Percentiles rank a stretch among this genome's conserved stretches.
Conservation (phyloP, 345 rosid species). For the Capsella bursapastoris region DNA sequence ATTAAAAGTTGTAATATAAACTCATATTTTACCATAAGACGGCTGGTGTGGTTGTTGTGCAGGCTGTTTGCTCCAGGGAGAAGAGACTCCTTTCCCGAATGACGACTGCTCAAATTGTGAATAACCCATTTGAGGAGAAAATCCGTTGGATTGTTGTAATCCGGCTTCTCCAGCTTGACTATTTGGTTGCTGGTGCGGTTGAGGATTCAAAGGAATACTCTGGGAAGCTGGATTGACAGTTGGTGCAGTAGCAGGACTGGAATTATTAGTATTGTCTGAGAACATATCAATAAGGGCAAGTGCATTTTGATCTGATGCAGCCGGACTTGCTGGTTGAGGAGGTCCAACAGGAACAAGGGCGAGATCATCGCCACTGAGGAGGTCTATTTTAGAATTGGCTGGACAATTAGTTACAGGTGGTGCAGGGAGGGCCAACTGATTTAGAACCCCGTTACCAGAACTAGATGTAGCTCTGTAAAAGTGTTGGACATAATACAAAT, state of each 20-base stretch:
- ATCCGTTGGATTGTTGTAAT: constrained; percentile 70
- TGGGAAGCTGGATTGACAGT: constrained; percentile 54
- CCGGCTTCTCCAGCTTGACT: constrained; percentile 60
- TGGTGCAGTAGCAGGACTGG: constrained; percentile 59
- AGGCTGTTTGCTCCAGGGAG: constrained; percentile 79
- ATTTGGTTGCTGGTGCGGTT: constrained; percentile 72
- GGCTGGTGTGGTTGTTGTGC: constrained; percentile 63
- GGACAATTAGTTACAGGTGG: constrained; percentile 77
- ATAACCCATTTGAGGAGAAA: constrained; percentile 56
- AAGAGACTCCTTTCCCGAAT: constrained; percentile 58
- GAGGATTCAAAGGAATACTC: constrained; percentile 55
- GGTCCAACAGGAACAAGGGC: constrained; percentile 88
- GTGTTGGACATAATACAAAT: constrained; percentile 23
- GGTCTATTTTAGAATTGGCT: constrained; percentile 76
- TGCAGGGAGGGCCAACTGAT: constrained; percentile 82
- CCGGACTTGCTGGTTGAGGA: constrained; percentile 60
- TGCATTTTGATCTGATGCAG: constrained; percentile 79
- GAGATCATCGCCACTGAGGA: constrained; percentile 87
- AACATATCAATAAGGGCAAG: constrained; percentile 89
- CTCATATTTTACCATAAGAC: constrained; percentile 56
- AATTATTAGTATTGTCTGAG: constrained; percentile 57
- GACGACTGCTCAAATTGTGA: constrained; percentile 68
- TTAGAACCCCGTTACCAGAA: constrained; percentile 59
- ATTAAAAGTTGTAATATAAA: constrained; percentile 7
- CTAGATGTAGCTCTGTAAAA: constrained; percentile 64